These are phyloP conservation scores for Mercurialis annua DNA, from an alignment of 345 rosid species.

Conservation along the genomic window DNA sequence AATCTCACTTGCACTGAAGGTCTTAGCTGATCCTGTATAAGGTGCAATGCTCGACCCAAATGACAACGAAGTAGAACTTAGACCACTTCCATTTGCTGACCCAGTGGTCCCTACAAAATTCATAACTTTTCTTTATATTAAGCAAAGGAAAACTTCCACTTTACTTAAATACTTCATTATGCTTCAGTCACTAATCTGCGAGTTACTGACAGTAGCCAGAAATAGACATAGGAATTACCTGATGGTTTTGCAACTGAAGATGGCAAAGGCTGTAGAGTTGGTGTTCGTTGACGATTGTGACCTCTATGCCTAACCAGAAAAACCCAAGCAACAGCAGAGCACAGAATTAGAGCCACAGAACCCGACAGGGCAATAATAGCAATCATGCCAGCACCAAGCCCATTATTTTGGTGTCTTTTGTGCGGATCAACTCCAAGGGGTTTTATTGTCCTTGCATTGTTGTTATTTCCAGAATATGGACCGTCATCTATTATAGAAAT, in stretches of 20 bases:
- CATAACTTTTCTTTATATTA: not conserved
- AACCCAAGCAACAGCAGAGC: conserved; percentile 60
- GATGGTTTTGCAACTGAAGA: conserved; percentile 65
- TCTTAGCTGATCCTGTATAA: conserved; percentile 81
- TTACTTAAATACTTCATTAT: not conserved
- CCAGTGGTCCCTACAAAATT: conserved; percentile 57
- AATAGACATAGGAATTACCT: conserved; percentile 39
- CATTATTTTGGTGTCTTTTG: conserved; percentile 43
- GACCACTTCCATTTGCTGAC: conserved; percentile 58
- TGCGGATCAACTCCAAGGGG: conserved; percentile 86
- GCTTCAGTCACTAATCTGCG: conserved; percentile 1
- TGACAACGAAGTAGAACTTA: conserved; percentile 71
- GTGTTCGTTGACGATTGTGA: conserved; percentile 29
- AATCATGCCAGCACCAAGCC: conserved; percentile 55
- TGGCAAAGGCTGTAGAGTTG: conserved; percentile 41
- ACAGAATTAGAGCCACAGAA: conserved; percentile 50
- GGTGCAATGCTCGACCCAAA: conserved; percentile 82
- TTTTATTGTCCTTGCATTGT: conserved; percentile 55
- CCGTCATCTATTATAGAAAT: conserved; percentile 53
- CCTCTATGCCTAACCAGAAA: conserved; percentile 49
- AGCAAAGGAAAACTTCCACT: not conserved
- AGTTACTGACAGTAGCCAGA: not conserved
- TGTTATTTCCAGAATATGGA: conserved; percentile 55
- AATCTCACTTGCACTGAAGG: conserved; percentile 69
- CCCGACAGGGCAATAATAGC: conserved; percentile 69